Percentiles rank a stretch among this genome's conserved stretches.
phyloP scores from a whole-genome alignment of 352 stramenopile genomes.

The Pythium rishiriense region DNA sequence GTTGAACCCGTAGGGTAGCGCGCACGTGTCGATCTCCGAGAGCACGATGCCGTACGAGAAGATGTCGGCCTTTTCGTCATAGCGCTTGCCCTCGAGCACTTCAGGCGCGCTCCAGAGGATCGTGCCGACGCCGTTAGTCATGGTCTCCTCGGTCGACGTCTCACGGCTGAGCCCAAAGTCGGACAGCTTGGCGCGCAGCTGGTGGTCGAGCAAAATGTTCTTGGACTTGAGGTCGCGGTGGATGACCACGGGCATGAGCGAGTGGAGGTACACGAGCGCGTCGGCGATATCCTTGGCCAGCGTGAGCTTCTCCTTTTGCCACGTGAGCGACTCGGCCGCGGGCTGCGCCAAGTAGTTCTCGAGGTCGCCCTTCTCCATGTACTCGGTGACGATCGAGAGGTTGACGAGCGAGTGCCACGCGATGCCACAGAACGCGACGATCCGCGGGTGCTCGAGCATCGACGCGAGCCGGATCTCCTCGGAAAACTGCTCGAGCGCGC shows the following conservation, averaged over 20 bases:
- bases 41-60: slow-evolving; percentile 78
- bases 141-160: slow-evolving; percentile 66
- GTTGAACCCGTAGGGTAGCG: slow-evolving; percentile 70
- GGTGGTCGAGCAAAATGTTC: slow-evolving; percentile 65
- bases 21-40: slow-evolving; percentile 76
- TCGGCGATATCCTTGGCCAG: slow-evolving; percentile 68
- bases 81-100: slow-evolving; percentile 68
- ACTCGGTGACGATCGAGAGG: slow-evolving; percentile 78
- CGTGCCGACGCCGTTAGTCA: slow-evolving; percentile 77
- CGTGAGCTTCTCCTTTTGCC: slow-evolving; percentile 56
- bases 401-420: slow-evolving; percentile 79
- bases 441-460: slow-evolving; percentile 73
- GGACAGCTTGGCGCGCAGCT: slow-evolving; percentile 65
- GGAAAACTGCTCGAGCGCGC: slow-evolving; percentile 70
- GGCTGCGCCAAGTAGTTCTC: slow-evolving; percentile 48
- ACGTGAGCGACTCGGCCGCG: slow-evolving; percentile 44
- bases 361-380: slow-evolving; percentile 74
- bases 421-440: slow-evolving; percentile 80
- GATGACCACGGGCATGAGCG: slow-evolving; percentile 61
- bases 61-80: slow-evolving; percentile 79
- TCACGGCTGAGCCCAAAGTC: slow-evolving; percentile 75
- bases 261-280: slow-evolving; percentile 72
- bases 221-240: slow-evolving; percentile 78
- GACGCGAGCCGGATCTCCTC: slow-evolving; percentile 84
- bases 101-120: slow-evolving; percentile 76